Conservation (phyloP, 2,329 filamentous ascomycete genomes). For the Penicillium sp. region DNA sequence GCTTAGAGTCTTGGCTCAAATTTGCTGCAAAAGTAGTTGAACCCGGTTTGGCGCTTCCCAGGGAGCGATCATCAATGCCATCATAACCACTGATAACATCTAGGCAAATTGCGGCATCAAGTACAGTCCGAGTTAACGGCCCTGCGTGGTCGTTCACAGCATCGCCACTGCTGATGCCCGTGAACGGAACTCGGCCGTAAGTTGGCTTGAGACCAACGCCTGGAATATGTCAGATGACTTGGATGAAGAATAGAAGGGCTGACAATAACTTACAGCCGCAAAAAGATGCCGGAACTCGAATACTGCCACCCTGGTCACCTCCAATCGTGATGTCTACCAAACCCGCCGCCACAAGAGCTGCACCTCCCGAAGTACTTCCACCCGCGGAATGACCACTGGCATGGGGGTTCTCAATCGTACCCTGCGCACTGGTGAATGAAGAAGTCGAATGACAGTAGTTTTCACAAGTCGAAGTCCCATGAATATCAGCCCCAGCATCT, state of each 20-base stretch:
- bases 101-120: constrained; percentile 49
- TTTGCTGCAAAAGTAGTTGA: constrained; percentile 24
- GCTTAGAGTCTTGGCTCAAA: constrained; percentile 12
- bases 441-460: constrained; percentile 51
- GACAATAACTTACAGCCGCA: constrained; percentile 36
- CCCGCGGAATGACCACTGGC: constrained; percentile 36
- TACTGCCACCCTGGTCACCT: constrained; percentile 40
- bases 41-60: constrained; percentile 35
- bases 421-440: constrained; percentile 36
- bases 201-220: constrained; percentile 57
- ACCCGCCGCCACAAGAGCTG: constrained; percentile 33
- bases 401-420: constrained; percentile 34
- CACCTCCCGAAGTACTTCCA: constrained; percentile 36
- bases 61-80: constrained; percentile 52
- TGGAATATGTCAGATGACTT: not conserved
- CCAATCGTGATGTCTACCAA: constrained; percentile 38
- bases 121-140: constrained; percentile 47
- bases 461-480: constrained; percentile 58
- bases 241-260: not conserved
- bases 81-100: constrained; percentile 55
- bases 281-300: constrained; percentile 49
- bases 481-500: constrained; percentile 55
- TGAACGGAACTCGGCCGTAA: constrained; percentile 56
- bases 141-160: constrained; percentile 57
- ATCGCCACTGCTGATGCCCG: constrained; percentile 54